Conservation (phyloP, 1,284 basidiomycete genomes). For the Taiwanofungus camphoratus region DNA sequence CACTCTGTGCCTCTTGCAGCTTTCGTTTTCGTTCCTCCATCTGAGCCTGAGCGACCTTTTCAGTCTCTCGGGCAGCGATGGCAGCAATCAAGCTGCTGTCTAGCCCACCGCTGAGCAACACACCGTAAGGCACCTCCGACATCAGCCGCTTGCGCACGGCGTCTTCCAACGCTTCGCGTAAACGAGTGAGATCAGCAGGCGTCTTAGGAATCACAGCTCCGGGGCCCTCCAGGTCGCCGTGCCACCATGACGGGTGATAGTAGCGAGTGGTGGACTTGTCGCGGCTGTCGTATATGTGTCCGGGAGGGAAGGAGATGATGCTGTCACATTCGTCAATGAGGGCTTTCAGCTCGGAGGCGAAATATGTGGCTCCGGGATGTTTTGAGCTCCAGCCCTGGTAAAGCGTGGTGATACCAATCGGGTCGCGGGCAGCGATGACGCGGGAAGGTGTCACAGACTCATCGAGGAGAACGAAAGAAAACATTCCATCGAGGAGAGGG, state of each 20-base stretch:
- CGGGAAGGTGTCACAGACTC: conserved; percentile 86
- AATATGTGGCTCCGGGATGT: conserved; percentile 82
- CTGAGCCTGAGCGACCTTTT: conserved; percentile 83
- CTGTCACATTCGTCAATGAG: conserved; percentile 92
- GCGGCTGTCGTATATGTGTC: conserved; percentile 87
- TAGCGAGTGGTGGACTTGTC: conserved; percentile 77
- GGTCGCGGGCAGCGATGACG: conserved; percentile 94
- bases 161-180: conserved; percentile 84
- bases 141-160: conserved; percentile 96
- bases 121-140: conserved; percentile 99
- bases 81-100: conserved; percentile 96
- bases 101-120: conserved; percentile 91
- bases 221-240: conserved; percentile 60
- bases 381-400: conserved; percentile 94
- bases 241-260: conserved; percentile 85
- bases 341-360: conserved; percentile 95
- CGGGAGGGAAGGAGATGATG: conserved; percentile 95
- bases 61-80: conserved; percentile 96
- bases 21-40: conserved; percentile 62
- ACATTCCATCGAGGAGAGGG: conserved; percentile 93
- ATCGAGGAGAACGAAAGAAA: conserved; percentile 96
- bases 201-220: conserved; percentile 55
- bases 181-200: conserved; percentile 60
- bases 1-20: conserved; percentile 46
- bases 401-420: conserved; percentile 96